Conservation (phyloP, 306 rosid species). For the Quercus dentata region DNA sequence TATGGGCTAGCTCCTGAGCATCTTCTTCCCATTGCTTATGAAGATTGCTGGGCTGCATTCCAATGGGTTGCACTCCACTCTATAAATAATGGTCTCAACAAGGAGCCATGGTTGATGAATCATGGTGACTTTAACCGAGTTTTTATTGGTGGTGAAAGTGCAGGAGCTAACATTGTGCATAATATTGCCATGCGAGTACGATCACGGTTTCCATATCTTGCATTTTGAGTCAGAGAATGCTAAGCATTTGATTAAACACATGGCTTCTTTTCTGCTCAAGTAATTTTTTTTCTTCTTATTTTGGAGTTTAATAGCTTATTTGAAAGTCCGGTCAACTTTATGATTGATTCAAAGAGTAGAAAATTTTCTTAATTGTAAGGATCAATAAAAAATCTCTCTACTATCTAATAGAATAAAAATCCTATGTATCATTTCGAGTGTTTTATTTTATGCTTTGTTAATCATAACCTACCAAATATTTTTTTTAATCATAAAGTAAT, state of each 20-base stretch:
- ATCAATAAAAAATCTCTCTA: too few species aligned
- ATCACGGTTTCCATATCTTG: conserved; percentile 28
- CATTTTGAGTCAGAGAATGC: neutral
- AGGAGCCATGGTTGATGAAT: conserved; percentile 39
- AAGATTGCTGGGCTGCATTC: conserved; percentile 46
- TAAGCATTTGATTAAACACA: conserved; percentile 5
- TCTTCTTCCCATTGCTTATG: conserved; percentile 37
- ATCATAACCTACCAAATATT: too few species aligned
- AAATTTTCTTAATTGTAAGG: too few species aligned
- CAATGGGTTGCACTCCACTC: conserved; percentile 37
- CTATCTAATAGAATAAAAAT: too few species aligned
- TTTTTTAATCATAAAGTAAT: too few species aligned
- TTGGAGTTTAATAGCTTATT: too few species aligned
- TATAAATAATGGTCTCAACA: neutral
- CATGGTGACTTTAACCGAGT: conserved; percentile 31
- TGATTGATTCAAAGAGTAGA: too few species aligned
- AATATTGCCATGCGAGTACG: conserved; percentile 34
- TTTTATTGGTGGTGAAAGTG: conserved; percentile 47
- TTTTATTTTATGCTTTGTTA: too few species aligned
- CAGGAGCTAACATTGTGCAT: conserved; percentile 46
- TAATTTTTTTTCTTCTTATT: neutral
- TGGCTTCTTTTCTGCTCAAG: conserved; percentile 32
- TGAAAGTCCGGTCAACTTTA: too few species aligned
- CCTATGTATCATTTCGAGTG: too few species aligned
- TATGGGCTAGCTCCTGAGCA: conserved; percentile 50